Evolutionary conservation across 768 basidiomycete genomes (phyloP).

Genomic region (Auriscalpium microsporum): DNA sequence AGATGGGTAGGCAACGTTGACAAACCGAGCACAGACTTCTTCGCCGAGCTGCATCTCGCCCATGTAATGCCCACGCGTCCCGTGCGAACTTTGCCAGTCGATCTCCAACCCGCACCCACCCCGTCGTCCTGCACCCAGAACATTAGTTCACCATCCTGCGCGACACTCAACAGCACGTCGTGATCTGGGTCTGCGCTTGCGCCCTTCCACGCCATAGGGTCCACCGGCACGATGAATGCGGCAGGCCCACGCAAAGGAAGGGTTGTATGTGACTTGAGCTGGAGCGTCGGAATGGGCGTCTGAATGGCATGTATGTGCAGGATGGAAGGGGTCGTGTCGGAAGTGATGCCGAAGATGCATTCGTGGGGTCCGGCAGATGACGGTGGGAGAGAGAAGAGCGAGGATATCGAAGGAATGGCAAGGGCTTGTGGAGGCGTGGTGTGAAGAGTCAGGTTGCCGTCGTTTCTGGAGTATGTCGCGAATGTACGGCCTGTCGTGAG

Average conservation of each 20-base stretch:
- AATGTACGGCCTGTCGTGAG: constrained; percentile 38
- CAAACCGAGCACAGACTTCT: constrained; percentile 84
- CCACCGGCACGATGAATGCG: constrained; percentile 58
- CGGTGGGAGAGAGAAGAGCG: constrained; percentile 56
- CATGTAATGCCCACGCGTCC: constrained; percentile 54
- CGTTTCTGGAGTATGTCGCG: constrained; percentile 49
- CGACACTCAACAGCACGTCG: constrained; percentile 75
- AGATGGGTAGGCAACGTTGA: constrained; percentile 4
- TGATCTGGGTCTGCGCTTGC: constrained; percentile 29
- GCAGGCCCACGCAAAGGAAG: constrained; percentile 44
- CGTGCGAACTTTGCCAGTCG: constrained; percentile 70
- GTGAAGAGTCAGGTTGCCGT: constrained; percentile 44
- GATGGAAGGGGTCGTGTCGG: constrained; percentile 40
- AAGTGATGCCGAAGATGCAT: constrained; percentile 58
- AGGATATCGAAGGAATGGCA: constrained; percentile 42
- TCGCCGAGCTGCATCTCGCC: constrained; percentile 82
- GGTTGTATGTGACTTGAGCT: constrained; percentile 37
- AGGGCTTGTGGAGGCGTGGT: constrained; percentile 35
- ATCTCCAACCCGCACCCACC: constrained; percentile 38
- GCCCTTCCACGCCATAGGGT: constrained; percentile 78
- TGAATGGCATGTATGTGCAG: constrained; percentile 42
- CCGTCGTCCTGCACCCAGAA: constrained; percentile 69
- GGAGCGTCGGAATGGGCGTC: constrained; percentile 30
- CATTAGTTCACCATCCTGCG: constrained; percentile 66
- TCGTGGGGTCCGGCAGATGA: constrained; percentile 31